A percentile compares a stretch with the other conserved stretches of the same genome.
These are phyloP conservation scores for Aspergillus vadensis DNA, from an alignment of 2,329 filamentous ascomycete genomes.

Conservation along the genomic window DNA sequence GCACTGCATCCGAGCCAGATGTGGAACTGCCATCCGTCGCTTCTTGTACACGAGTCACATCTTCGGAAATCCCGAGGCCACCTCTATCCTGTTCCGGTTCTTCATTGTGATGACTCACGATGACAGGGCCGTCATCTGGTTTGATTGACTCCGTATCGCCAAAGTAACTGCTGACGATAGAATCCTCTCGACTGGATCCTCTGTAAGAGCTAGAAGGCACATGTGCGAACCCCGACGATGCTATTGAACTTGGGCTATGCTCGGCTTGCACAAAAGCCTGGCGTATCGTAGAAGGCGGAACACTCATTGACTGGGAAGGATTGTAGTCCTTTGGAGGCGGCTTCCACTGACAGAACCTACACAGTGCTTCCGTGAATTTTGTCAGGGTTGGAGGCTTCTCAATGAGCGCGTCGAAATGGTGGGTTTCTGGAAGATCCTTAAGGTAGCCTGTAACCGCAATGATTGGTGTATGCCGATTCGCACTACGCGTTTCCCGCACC, in stretches of 20 bases:
- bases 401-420: constrained; percentile 93
- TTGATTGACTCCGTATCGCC: constrained; percentile 80
- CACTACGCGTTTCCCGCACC: constrained; percentile 95
- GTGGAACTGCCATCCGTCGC: constrained; percentile 24
- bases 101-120: constrained; percentile 71
- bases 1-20: constrained; percentile 26
- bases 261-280: constrained; percentile 66
- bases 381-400: constrained; percentile 95
- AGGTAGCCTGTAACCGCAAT: constrained; percentile 96
- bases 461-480: constrained; percentile 91
- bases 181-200: constrained; percentile 81
- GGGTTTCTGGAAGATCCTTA: constrained; percentile 92
- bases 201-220: constrained; percentile 74
- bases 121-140: constrained; percentile 75
- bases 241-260: constrained; percentile 81
- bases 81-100: constrained; percentile 71
- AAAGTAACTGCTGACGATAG: constrained; percentile 78
- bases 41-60: constrained; percentile 35
- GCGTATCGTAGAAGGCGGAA: constrained; percentile 64
- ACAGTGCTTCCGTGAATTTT: constrained; percentile 85
- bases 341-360: constrained; percentile 90
- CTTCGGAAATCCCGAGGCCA: constrained; percentile 76
- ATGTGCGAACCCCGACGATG: constrained; percentile 70
- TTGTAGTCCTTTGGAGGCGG: constrained; percentile 64
- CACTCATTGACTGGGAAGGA: constrained; percentile 57